Percentiles rank a stretch among this genome's conserved stretches.
Evolutionary conservation across 176 grass and related monocot species (phyloP).

Genomic region (Triticum turgidum): DNA sequence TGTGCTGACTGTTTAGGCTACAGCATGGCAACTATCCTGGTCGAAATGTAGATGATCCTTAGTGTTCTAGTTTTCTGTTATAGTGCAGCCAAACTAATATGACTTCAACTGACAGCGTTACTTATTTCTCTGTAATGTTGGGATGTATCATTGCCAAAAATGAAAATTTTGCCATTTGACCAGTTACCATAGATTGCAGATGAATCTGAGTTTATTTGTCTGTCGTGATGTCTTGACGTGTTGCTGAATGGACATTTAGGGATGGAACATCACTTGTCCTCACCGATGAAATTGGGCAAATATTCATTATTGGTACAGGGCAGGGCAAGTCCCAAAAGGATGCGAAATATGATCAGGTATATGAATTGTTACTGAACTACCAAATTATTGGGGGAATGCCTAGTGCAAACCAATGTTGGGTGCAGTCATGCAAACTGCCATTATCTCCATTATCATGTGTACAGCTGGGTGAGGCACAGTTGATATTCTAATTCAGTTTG

Average conservation of each 20-base stretch:
- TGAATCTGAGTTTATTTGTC: conserved; percentile 32
- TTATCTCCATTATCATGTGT: not conserved
- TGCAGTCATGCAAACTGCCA: conserved; percentile 21
- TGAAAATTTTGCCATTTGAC: not conserved
- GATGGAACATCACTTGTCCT: conserved; percentile 95
- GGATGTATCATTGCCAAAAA: conserved; percentile 15
- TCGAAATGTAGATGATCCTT: not conserved
- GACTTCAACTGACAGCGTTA: conserved; percentile 3
- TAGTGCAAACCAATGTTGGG: conserved; percentile 4
- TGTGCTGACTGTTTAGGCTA: not conserved
- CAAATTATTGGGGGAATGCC: not conserved
- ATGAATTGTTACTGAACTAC: conserved; percentile 7
- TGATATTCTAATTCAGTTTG: not conserved
- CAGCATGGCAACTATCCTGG: not conserved
- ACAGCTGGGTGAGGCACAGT: not conserved
- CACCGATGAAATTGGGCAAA: conserved; percentile 95
- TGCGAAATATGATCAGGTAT: conserved; percentile 96
- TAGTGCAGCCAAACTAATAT: not conserved
- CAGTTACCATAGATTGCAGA: not conserved
- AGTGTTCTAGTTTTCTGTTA: not conserved
- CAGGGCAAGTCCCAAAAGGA: conserved; percentile 99
- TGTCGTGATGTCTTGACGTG: conserved; percentile 18
- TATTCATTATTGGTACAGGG: conserved; percentile 94
- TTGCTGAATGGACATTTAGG: conserved; percentile 48
- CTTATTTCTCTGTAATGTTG: not conserved